phyloP scores from a whole-genome alignment of 1,284 basidiomycete species.

The Ceratobasidium sp. region DNA sequence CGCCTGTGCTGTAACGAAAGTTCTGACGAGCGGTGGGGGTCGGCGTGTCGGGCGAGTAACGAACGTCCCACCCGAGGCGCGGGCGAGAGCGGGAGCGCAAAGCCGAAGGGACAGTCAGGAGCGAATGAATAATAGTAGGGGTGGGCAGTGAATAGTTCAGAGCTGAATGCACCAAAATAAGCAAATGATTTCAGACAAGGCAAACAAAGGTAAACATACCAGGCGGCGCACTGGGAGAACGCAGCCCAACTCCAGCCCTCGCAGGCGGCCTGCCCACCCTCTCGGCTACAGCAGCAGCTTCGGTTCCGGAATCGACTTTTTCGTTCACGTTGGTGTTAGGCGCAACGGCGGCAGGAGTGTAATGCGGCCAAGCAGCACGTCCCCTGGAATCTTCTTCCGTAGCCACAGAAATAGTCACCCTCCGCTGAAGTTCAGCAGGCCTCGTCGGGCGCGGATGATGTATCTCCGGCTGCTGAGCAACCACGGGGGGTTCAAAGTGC shows the following conservation, averaged over 20 bases:
- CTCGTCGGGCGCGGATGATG: conserved; percentile 30
- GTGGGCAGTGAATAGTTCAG: conserved; percentile 2
- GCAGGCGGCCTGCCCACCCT: neutral
- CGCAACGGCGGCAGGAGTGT: conserved; percentile 10
- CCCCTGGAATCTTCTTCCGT: neutral
- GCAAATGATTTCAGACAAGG: neutral
- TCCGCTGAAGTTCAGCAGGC: conserved; percentile 4
- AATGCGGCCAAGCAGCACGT: conserved; percentile 22
- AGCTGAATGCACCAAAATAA: conserved; percentile 6
- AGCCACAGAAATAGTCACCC: conserved; percentile 11
- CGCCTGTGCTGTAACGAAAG: conserved; percentile 21
- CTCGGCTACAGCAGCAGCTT: neutral
- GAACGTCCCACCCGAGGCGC: conserved; percentile 30
- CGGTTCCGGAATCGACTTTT: conserved; percentile 9
- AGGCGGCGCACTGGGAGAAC: conserved; percentile 29
- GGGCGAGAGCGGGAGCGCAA: conserved; percentile 6
- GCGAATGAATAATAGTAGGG: conserved; percentile 12
- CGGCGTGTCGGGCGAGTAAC: conserved; percentile 21
- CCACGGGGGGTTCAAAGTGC: neutral
- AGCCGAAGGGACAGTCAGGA: conserved; percentile 5
- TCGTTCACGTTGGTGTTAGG: no score
- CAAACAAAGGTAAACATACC: neutral
- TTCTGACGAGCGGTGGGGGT: neutral
- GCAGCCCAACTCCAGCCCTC: no score
- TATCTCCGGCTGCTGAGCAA: conserved; percentile 20